Evolutionary conservation across 1,284 basidiomycete genomes (phyloP).

Genomic region (Volvariella volvacea): DNA sequence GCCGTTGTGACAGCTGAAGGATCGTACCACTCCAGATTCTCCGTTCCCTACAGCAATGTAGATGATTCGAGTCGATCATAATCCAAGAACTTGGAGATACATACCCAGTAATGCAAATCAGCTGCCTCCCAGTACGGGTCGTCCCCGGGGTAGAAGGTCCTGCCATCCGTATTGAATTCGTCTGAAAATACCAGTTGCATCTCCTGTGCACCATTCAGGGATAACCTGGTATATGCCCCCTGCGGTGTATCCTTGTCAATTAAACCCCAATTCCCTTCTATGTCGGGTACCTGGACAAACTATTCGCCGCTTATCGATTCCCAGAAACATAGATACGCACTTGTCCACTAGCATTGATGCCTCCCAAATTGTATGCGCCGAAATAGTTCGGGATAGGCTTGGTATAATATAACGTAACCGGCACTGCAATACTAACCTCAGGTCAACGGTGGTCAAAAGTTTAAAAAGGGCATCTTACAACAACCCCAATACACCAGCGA

Average conservation of each 20-base stretch:
- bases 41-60: slow-evolving; percentile 28
- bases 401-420: slow-evolving; percentile 39
- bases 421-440: slow-evolving; percentile 38
- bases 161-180: slow-evolving; percentile 69
- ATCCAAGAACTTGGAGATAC: slow-evolving; percentile 2
- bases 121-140: slow-evolving; percentile 67
- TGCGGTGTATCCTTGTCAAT: slow-evolving; percentile 64
- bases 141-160: slow-evolving; percentile 60
- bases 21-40: slow-evolving; percentile 59
- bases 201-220: slow-evolving; percentile 38
- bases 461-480: slow-evolving; percentile 35
- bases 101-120: slow-evolving; percentile 68
- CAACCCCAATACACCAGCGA: slow-evolving; percentile 37
- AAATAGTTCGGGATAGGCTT: slow-evolving; percentile 25
- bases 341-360: slow-evolving; percentile 49
- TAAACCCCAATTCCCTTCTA: slow-evolving; percentile 46
- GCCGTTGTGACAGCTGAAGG: slow-evolving; percentile 79
- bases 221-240: slow-evolving; percentile 40
- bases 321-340: slow-evolving; percentile 18
- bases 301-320: not conserved
- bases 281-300: slow-evolving; percentile 35
- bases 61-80: slow-evolving; percentile 1
- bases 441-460: not conserved
- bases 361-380: slow-evolving; percentile 60
- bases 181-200: slow-evolving; percentile 57